phyloP scores from a whole-genome alignment of 2,329 filamentous ascomycete species.

The Amauroascus verrucosus region DNA sequence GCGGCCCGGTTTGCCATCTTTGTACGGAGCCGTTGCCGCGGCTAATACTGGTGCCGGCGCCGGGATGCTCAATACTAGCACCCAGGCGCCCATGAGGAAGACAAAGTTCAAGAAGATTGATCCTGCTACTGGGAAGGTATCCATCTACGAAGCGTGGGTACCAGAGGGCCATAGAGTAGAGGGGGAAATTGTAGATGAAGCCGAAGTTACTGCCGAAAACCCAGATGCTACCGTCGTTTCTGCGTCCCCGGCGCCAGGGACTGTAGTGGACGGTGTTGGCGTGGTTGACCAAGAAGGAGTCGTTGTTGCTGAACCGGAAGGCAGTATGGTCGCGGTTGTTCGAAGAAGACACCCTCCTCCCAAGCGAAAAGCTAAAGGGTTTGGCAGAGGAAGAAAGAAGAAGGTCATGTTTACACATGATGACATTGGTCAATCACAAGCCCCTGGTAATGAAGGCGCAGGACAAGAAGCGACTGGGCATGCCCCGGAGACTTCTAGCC shows the following conservation, averaged over 20 bases:
- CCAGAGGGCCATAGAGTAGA: slow-evolving; percentile 69
- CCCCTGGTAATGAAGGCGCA: slow-evolving; percentile 32
- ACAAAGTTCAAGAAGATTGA: slow-evolving; percentile 72
- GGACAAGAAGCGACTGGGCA: slow-evolving; percentile 21
- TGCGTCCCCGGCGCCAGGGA: slow-evolving; percentile 44
- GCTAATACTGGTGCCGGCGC: slow-evolving; percentile 23
- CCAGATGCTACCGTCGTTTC: slow-evolving; percentile 27
- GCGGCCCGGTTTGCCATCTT: slow-evolving; percentile 47
- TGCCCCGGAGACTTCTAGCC: slow-evolving; percentile 29
- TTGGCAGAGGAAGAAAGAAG: slow-evolving; percentile 68
- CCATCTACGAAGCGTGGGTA: slow-evolving; percentile 73
- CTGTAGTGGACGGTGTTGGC: slow-evolving; percentile 49
- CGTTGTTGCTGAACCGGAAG: slow-evolving; percentile 42
- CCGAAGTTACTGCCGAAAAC: slow-evolving; percentile 39
- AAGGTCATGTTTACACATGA: slow-evolving; percentile 50
- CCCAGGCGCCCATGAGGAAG: slow-evolving; percentile 56
- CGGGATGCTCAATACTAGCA: slow-evolving; percentile 14
- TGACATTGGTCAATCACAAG: slow-evolving; percentile 31
- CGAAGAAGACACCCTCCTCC: slow-evolving; percentile 58
- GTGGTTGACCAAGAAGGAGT: slow-evolving; percentile 53
- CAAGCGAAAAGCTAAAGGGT: slow-evolving; percentile 70
- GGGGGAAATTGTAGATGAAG: slow-evolving; percentile 61
- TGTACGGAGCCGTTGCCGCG: slow-evolving; percentile 33
- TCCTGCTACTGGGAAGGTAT: slow-evolving; percentile 64
- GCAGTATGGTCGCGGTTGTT: slow-evolving; percentile 39